Percentiles rank a stretch among this genome's conserved stretches.
These are phyloP conservation scores for Paramecium caudatum DNA, from an alignment of 73 alveolate species.

Conservation along the genomic window DNA sequence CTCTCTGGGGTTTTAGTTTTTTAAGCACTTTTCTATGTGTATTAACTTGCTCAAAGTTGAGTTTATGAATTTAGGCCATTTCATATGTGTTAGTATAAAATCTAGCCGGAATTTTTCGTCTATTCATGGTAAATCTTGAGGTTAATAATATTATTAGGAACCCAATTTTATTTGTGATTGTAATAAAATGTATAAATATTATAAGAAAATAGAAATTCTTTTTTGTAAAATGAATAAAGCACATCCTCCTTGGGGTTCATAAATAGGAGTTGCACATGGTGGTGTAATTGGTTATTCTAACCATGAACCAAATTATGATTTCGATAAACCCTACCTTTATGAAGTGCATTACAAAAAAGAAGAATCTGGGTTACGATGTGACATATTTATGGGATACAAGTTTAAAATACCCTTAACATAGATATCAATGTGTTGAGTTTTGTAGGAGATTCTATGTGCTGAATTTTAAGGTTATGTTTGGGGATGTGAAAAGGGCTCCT, in stretches of 20 bases:
- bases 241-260: constrained; percentile 19
- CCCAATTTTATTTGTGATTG: too few species aligned
- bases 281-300: constrained; percentile 12
- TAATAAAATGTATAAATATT: constrained; percentile 23
- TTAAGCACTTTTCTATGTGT: too few species aligned
- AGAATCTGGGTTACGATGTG: constrained; percentile 24
- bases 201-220: constrained; percentile 19
- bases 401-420: neutral
- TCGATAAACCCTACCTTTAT: neutral
- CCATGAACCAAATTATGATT: neutral
- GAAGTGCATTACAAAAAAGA: constrained; percentile 24
- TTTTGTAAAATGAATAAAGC: neutral
- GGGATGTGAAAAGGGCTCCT: neutral
- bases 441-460: constrained; percentile 6
- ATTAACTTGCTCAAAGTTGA: too few species aligned
- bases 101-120: too few species aligned
- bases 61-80: too few species aligned
- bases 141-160: too few species aligned
- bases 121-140: too few species aligned
- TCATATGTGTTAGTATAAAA: too few species aligned
- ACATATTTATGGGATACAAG: constrained; percentile 14
- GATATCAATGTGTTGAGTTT: constrained; percentile 42
- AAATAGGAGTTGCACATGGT: constrained; percentile 36
- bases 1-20: too few species aligned
- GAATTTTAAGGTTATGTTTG: constrained; percentile 11